These are phyloP conservation scores for Drosera capensis DNA, from an alignment of 148 eudicot genomes.

Conservation along the genomic window DNA sequence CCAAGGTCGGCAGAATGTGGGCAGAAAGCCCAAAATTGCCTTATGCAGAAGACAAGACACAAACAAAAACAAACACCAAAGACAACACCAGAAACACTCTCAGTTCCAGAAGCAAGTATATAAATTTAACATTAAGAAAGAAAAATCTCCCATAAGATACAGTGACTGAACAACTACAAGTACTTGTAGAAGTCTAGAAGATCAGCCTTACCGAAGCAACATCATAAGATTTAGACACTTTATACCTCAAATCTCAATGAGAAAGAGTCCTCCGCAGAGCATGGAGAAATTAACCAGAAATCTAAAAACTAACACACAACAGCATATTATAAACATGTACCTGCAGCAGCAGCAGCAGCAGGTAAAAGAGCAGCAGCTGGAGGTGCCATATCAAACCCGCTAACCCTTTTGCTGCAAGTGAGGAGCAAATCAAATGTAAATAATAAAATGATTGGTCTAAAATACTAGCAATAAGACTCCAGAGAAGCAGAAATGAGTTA, in stretches of 20 bases:
- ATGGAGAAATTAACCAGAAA: conserved; percentile 21
- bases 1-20: conserved; percentile 98
- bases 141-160: conserved; percentile 10
- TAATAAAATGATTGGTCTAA: too few species aligned
- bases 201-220: not conserved
- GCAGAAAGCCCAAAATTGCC: conserved; percentile 96
- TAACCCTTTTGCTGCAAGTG: conserved; percentile 82
- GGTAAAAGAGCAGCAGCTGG: conserved; percentile 80
- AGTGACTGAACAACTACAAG: not conserved
- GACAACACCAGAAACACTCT: conserved; percentile 67
- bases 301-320: conserved; percentile 6
- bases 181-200: not conserved
- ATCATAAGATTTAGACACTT: too few species aligned
- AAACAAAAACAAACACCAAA: conserved; percentile 91
- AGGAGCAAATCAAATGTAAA: too few species aligned
- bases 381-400: conserved; percentile 99
- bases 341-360: conserved; percentile 32
- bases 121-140: conserved; percentile 14
- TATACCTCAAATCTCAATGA: too few species aligned
- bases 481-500: too few species aligned
- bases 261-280: conserved; percentile 11
- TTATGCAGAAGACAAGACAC: conserved; percentile 79
- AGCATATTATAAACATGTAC: conserved; percentile 18
- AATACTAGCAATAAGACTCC: too few species aligned
- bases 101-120: conserved; percentile 67